phyloP scores from a whole-genome alignment of 352 stramenopile species.

The Elongisporangium undulatum region DNA sequence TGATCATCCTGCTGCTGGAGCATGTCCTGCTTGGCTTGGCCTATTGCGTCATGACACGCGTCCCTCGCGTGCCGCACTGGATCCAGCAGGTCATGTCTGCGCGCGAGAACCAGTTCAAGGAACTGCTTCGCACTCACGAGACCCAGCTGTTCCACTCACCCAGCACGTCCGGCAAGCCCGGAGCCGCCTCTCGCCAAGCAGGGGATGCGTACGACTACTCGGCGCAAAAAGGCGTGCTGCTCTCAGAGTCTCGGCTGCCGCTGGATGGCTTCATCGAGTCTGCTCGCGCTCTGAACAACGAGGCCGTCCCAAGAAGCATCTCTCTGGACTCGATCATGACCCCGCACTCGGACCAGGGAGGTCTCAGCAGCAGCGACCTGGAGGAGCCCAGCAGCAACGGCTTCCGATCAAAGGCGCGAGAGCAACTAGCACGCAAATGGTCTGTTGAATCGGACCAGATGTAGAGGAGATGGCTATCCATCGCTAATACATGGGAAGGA shows the following conservation, averaged over 20 bases:
- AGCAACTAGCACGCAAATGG: conserved; percentile 57
- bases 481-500: background rate
- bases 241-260: conserved; percentile 23
- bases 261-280: background rate
- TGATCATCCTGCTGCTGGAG: conserved; percentile 56
- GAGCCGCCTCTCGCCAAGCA: background rate
- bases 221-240: conserved; percentile 10
- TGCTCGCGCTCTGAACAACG: background rate
- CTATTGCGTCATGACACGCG: conserved; percentile 47
- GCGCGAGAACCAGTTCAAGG: conserved; percentile 64
- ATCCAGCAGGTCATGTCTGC: conserved; percentile 50
- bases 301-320: conserved; percentile 7
- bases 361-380: conserved; percentile 13
- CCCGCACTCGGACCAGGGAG: conserved; percentile 5
- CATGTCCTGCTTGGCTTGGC: conserved; percentile 46
- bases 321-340: conserved; percentile 42
- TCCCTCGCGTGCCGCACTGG: conserved; percentile 46
- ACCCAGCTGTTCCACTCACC: conserved; percentile 34
- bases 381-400: conserved; percentile 49
- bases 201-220: conserved; percentile 2
- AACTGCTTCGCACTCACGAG: conserved; percentile 44
- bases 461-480: conserved; percentile 1
- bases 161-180: conserved; percentile 4
- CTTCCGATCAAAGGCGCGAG: conserved; percentile 46
- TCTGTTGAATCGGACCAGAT: conserved; percentile 33